These are phyloP conservation scores for Aspergillus latus DNA, from an alignment of 2,329 filamentous ascomycete genomes.

Conservation along the genomic window DNA sequence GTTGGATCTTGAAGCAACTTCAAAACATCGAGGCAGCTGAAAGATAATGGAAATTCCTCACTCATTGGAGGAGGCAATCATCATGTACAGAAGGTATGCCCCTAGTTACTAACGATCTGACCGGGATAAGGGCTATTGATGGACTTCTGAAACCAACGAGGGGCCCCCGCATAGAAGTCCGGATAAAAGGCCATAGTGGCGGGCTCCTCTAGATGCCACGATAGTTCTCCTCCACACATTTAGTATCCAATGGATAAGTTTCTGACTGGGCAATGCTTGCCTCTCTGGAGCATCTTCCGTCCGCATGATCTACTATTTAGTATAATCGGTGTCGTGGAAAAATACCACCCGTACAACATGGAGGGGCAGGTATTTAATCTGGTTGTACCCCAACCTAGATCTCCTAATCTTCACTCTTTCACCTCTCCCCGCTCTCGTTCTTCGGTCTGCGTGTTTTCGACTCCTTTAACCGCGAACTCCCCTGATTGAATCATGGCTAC, in stretches of 20 bases:
- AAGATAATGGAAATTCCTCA: neutral
- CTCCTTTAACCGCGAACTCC: neutral
- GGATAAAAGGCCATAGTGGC: constrained; percentile 16
- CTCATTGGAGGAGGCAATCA: neutral
- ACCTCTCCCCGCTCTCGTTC: neutral
- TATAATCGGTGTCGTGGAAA: constrained; percentile 5
- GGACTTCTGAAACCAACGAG: neutral
- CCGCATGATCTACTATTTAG: constrained; percentile 1
- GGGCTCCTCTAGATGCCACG: constrained; percentile 10
- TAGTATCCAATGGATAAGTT: neutral
- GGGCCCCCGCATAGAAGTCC: constrained; percentile 12
- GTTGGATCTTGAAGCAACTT: neutral
- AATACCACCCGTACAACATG: constrained; percentile 12
- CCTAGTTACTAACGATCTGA: neutral
- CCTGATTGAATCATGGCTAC: constrained; percentile 27
- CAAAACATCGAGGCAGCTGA: neutral
- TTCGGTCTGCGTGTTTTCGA: neutral
- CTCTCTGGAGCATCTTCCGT: constrained; percentile 4
- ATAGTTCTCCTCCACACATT: constrained; percentile 11
- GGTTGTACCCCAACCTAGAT: constrained; percentile 7
- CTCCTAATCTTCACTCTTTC: neutral
- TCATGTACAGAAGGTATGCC: neutral
- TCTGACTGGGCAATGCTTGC: constrained; percentile 8
- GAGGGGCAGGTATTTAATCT: constrained; percentile 24
- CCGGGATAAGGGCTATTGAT: constrained; percentile 3